Evolutionary conservation across 495 filamentous ascomycete genomes (phyloP).

Genomic region (Venustampulla echinocandica): DNA sequence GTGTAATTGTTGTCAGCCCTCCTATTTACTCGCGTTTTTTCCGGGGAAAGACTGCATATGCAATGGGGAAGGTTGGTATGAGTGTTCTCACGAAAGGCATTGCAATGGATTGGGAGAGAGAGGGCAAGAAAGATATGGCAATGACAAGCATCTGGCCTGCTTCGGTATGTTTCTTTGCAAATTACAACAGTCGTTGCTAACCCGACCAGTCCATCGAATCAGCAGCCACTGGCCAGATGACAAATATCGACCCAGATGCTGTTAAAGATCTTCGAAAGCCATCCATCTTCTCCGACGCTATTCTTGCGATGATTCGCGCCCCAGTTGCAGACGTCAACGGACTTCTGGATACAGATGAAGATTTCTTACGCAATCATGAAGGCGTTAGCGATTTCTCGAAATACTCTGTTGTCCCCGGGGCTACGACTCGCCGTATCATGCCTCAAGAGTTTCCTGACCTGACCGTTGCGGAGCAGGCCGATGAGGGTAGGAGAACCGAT

Average conservation of each 20-base stretch:
- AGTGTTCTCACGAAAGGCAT: constrained; percentile 71
- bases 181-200: constrained; percentile 2
- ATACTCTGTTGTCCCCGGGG: constrained; percentile 60
- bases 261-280: constrained; percentile 55
- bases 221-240: constrained; percentile 54
- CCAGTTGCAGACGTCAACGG: constrained; percentile 59
- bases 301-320: constrained; percentile 62
- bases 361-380: constrained; percentile 57
- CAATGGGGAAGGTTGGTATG: constrained; percentile 82
- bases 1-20: constrained; percentile 74
- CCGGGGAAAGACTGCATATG: constrained; percentile 79
- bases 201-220: constrained; percentile 56
- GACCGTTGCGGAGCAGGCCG: constrained; percentile 69
- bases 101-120: constrained; percentile 71
- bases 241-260: constrained; percentile 34
- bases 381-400: constrained; percentile 64
- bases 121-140: constrained; percentile 59
- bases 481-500: constrained; percentile 68
- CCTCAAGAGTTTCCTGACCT: constrained; percentile 61
- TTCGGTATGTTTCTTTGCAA: constrained; percentile 37
- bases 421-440: constrained; percentile 68
- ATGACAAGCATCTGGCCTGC: constrained; percentile 81
- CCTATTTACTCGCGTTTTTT: constrained; percentile 84
- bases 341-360: constrained; percentile 66
- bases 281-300: constrained; percentile 71